Conservation (phyloP, 768 basidiomycete genomes). For the Mycena rosella region DNA sequence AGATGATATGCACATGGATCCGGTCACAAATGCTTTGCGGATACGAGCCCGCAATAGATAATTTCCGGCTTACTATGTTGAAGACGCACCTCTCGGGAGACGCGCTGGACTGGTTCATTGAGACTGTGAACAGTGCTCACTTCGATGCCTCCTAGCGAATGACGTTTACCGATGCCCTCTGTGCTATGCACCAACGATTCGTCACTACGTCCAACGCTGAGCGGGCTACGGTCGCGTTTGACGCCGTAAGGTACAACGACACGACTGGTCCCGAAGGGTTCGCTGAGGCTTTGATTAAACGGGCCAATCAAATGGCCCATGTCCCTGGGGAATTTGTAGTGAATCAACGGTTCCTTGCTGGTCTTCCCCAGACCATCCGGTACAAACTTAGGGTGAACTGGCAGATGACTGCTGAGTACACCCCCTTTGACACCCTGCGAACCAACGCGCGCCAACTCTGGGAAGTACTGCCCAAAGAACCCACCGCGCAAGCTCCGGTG, state of each 20-base stretch:
- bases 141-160: neutral
- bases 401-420: neutral
- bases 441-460: neutral
- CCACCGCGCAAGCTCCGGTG: no score
- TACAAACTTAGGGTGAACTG: conserved; percentile 1
- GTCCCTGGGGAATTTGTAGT: neutral
- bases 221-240: neutral
- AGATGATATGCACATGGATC: neutral
- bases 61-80: neutral
- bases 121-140: neutral
- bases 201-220: neutral
- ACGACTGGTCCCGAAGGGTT: neutral
- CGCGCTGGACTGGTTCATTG: conserved; percentile 4
- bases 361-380: neutral
- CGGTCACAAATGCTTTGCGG: neutral
- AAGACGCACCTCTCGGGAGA: neutral
- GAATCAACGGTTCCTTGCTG: neutral
- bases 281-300: neutral
- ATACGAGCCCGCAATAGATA: neutral
- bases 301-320: conserved; percentile 4
- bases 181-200: neutral
- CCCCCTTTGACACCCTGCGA: neutral
- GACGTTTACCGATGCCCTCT: neutral
- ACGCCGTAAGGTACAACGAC: neutral
- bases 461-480: neutral